Evolutionary conservation across 257 asterid species (phyloP), one percentile per base, ranked within the genome.

Genomic region (Catharanthus roseus): DNA sequence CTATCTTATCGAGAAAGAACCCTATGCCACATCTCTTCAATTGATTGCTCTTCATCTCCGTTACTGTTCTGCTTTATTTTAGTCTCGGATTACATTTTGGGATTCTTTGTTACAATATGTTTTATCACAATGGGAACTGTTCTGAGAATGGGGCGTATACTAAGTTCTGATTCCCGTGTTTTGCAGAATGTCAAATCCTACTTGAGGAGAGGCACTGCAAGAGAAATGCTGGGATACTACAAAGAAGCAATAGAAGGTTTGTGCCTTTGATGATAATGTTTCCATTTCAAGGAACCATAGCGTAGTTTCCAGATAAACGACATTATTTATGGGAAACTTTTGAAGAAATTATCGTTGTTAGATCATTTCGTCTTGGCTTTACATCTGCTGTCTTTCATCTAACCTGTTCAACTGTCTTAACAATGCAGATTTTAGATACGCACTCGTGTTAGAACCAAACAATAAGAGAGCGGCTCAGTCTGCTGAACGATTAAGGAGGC

Each of bases 401-500:
- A 44, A 28, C 9, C 4, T 13, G 10, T 34, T 44, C 31, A 34
- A 9, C 1, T 16, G 19, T 38, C 58, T n/a, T 28, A 33, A 62
- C n/a, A 12, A 2, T 70, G 85, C 90, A 93, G 99, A 93, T 87
- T 93, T 91, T 79, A 79, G 82, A 69, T 77, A 81, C 33, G 97
- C 97, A 24, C 96, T 91, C 49, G 93, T 91, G 75, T 95, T 93
- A 6, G 97, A 93, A 86, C 99, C 99, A 64, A 91, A 86, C n/a
- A 93, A 93, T 68, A 93, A 87, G 81, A 84, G 96, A 84, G 99
- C 99, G 73, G 81, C 96, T 26, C 86, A 81, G 85, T 83, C 95
- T 66, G 74, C 86, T 65, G 90, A 86, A 73, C 82, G 93, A 77
- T 84, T 91, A 69, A 85, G 72, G 85, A 89, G 78, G 73, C 68